A percentile compares a stretch with the other conserved stretches of the same genome.
Conservation (phyloP, 768 basidiomycete genomes). For the Tulasnella sp. region DNA sequence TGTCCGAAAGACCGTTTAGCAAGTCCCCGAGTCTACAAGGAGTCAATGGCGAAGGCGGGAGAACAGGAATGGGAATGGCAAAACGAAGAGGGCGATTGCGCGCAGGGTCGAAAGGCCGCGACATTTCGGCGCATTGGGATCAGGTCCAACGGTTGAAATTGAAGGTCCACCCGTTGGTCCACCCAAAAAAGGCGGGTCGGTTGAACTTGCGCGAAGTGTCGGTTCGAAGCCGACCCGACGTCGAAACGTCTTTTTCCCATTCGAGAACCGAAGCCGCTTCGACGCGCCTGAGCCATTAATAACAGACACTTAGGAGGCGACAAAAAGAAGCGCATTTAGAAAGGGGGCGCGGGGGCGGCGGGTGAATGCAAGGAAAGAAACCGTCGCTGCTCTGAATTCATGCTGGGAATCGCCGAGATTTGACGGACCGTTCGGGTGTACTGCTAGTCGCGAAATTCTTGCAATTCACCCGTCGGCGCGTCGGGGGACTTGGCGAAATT, state of each 20-base stretch:
- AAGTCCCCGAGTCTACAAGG: neutral
- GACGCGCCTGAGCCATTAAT: neutral
- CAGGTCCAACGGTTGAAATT: neutral
- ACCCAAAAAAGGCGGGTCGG: neutral
- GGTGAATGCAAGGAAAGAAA: neutral
- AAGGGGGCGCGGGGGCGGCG: neutral
- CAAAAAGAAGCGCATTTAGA: neutral
- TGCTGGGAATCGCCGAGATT: neutral
- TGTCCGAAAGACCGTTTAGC: neutral
- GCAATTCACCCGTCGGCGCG: neutral
- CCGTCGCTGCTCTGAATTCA: neutral
- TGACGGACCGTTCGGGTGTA: neutral
- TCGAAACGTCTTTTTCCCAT: neutral
- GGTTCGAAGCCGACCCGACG: neutral
- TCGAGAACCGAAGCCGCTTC: neutral
- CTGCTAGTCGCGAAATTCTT: neutral
- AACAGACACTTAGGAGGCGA: neutral
- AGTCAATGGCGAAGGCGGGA: neutral
- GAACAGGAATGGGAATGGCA: neutral
- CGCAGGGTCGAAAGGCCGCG: neutral
- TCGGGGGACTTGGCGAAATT: neutral
- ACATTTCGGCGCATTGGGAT: neutral
- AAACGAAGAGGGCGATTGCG: neutral
- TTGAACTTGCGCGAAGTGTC: neutral
- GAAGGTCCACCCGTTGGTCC: neutral